Conservation (phyloP, 2,329 filamentous ascomycete genomes). For the Penicillium expansum region DNA sequence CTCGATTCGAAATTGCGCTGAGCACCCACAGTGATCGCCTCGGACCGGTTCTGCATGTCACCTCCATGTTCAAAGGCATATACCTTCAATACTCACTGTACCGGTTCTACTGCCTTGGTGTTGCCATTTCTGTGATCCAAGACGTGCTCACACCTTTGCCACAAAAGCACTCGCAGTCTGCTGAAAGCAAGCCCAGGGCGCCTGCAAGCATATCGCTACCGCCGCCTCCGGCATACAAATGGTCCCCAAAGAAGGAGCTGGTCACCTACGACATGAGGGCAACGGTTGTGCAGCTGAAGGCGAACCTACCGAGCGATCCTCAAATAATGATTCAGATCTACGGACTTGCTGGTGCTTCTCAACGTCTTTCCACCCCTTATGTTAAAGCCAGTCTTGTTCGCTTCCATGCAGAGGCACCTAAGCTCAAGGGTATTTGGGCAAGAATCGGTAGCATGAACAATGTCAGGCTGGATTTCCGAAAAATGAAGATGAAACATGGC, state of each 20-base stretch:
- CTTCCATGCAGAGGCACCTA: slow-evolving; percentile 84
- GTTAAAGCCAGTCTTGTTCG: slow-evolving; percentile 72
- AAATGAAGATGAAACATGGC: slow-evolving; percentile 67
- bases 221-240: slow-evolving; percentile 23
- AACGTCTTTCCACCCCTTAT: slow-evolving; percentile 85
- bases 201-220: slow-evolving; percentile 25
- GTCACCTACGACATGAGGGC: slow-evolving; percentile 79
- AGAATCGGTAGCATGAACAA: slow-evolving; percentile 80
- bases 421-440: slow-evolving; percentile 80
- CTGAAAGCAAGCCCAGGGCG: slow-evolving; percentile 15
- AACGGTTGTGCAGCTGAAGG: slow-evolving; percentile 81
- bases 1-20: slow-evolving; percentile 81
- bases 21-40: slow-evolving; percentile 82
- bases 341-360: slow-evolving; percentile 74
- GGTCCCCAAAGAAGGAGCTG: slow-evolving; percentile 56
- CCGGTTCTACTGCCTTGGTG: slow-evolving; percentile 82
- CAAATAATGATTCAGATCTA: slow-evolving; percentile 87
- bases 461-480: slow-evolving; percentile 74
- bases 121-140: slow-evolving; percentile 72
- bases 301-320: slow-evolving; percentile 84
- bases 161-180: slow-evolving; percentile 13
- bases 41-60: slow-evolving; percentile 82
- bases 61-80: slow-evolving; percentile 74
- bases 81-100: slow-evolving; percentile 89
- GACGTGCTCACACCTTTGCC: slow-evolving; percentile 57